Evolutionary conservation across 2,329 filamentous ascomycete species (phyloP), one percentile per base, ranked within the genome.

Genomic region (Colletotrichum acutatum): DNA sequence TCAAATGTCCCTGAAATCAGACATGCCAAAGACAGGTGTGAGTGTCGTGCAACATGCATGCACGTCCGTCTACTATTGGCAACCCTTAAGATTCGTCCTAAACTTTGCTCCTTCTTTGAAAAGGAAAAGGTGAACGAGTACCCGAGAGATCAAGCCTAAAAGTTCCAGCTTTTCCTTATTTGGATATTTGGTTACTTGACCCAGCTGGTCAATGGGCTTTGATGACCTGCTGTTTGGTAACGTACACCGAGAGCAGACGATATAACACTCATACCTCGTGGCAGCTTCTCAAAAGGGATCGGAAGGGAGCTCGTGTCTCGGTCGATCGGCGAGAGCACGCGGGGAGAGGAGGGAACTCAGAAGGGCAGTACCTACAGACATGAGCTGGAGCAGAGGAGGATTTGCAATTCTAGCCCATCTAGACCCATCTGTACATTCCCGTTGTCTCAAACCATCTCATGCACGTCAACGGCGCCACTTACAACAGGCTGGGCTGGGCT

Each of bases 401-500:
- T 37, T 63, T 63, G 46, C 61, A 63, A 63, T 63, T 32, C 46
- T 37, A n/a, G 60, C 4, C 22, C 42, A n/a, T 49, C 42, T 49
- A 49, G 42, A 22, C 19, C 42, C 28, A n/a, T 63, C 46, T 63
- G n/a, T 54, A 28, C 42, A 63, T 53, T 30, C 46, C 61, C 28
- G 61, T 57, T 65, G 62, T 56, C 62, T 65, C 62, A 65, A 65
- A 46, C 62, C 11, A 42, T 11, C 22, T 65, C 22, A 32, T 65
- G 52, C 62, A 65, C 62, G 32, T 65, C 52, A 65, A 65, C 24
- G 52, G 52, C 62, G 54, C 52, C 30, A 26, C 30, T 16, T 65
- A 49, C 62, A 65, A 52, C 62, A 56, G 52, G 22, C 62, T 65
- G 46, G 52, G 22, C 62, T 65, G 46, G 46, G 28, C 61, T 63